These are phyloP conservation scores for Talaromyces sp. DNA, from an alignment of 2,329 filamentous ascomycete genomes.

Conservation along the genomic window DNA sequence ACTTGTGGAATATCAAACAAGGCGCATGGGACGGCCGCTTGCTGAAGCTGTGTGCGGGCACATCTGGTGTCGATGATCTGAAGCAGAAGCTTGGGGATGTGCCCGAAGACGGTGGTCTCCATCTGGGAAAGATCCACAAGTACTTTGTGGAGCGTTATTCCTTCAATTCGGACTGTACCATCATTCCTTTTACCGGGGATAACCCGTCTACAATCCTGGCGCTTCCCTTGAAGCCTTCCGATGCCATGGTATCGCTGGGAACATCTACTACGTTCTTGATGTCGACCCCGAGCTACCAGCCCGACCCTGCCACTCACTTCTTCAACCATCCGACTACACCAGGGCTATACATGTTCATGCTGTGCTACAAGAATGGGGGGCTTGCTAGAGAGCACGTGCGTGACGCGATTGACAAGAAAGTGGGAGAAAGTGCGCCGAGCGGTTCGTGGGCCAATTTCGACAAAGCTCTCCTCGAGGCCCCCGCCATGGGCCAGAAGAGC, in stretches of 20 bases:
- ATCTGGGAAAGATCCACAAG: constrained; percentile 67
- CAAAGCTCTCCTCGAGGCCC: constrained; percentile 61
- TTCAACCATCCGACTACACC: constrained; percentile 94
- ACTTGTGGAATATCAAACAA: constrained; percentile 82
- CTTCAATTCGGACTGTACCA: constrained; percentile 68
- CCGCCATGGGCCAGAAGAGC: constrained; percentile 61
- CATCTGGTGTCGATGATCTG: constrained; percentile 60
- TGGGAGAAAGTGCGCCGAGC: constrained; percentile 39
- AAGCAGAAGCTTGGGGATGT: constrained; percentile 76
- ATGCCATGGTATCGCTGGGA: constrained; percentile 91
- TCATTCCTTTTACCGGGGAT: constrained; percentile 89
- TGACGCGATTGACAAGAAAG: constrained; percentile 63
- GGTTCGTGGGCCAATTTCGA: constrained; percentile 80
- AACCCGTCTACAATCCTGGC: constrained; percentile 94
- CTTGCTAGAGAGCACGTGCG: constrained; percentile 87
- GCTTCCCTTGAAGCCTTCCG: constrained; percentile 77
- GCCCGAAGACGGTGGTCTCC: constrained; percentile 71
- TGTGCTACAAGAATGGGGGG: constrained; percentile 98
- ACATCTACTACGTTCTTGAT: constrained; percentile 97
- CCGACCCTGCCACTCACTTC: constrained; percentile 90
- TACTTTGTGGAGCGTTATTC: constrained; percentile 80
- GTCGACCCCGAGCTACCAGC: constrained; percentile 87
- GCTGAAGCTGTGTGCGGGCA: constrained; percentile 68
- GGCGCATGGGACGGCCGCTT: constrained; percentile 71
- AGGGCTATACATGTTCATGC: constrained; percentile 98